Conservation (phyloP, 1,284 basidiomycete species). For the Cryptococcus amylolentus region DNA sequence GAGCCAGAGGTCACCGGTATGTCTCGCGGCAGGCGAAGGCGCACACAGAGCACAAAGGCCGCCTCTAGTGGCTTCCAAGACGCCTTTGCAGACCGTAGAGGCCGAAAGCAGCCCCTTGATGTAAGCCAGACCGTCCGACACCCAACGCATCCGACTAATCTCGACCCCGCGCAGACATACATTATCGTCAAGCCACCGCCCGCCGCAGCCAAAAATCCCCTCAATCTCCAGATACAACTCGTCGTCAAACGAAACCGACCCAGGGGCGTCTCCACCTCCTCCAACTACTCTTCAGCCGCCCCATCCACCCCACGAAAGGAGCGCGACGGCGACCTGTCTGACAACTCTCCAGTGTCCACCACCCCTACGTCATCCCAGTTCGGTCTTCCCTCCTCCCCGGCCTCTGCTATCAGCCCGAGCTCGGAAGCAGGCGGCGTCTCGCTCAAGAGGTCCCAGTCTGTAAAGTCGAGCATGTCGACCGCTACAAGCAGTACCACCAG, state of each 20-base stretch:
- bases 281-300: slow-evolving; percentile 3
- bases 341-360: not conserved
- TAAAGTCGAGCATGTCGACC: slow-evolving; percentile 25
- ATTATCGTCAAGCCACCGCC: slow-evolving; percentile 48
- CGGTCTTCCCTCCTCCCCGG: slow-evolving; percentile 2
- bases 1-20: slow-evolving; percentile 14
- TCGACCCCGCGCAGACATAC: slow-evolving; percentile 61
- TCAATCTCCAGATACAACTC: slow-evolving; percentile 91
- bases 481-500: slow-evolving; percentile 14
- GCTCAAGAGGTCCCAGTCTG: slow-evolving; percentile 23
- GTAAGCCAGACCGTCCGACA: slow-evolving; percentile 12
- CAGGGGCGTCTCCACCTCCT: slow-evolving; percentile 5
- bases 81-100: not conserved
- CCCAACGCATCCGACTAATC: not conserved
- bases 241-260: slow-evolving; percentile 51
- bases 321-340: not conserved
- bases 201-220: slow-evolving; percentile 68
- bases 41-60: not conserved
- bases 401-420: not conserved
- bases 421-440: not conserved
- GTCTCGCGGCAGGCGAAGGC: not conserved
- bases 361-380: not conserved
- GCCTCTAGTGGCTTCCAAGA: not conserved
- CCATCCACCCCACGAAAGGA: slow-evolving; percentile 1
- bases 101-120: slow-evolving; percentile 16